Evolutionary conservation across 352 stramenopile species (phyloP).

Genomic region (Albugo laibachii): DNA sequence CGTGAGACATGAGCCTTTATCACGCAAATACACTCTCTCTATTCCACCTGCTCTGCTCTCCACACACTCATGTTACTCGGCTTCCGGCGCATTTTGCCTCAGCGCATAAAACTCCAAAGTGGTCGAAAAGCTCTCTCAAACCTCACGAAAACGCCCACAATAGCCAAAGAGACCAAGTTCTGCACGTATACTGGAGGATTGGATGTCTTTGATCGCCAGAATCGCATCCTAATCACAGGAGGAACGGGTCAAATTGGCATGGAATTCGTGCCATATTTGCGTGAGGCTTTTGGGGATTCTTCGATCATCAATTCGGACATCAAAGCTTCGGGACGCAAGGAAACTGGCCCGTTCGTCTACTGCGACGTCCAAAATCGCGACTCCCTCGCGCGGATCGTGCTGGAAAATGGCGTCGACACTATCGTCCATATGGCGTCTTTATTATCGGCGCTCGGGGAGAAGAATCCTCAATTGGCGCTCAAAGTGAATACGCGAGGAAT

Average conservation of each 20-base stretch:
- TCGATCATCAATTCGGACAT: constrained; percentile 73
- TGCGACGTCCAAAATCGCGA: constrained; percentile 64
- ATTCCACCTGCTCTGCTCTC: no score
- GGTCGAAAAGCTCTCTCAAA: no score
- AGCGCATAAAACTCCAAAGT: no score
- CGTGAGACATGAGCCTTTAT: no score
- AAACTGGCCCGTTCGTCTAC: constrained; percentile 46
- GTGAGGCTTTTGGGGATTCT: constrained; percentile 30
- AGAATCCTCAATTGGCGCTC: constrained; percentile 76
- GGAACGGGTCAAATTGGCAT: constrained; percentile 74
- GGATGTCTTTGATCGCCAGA: constrained; percentile 20
- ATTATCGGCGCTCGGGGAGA: constrained; percentile 78
- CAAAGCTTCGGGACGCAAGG: constrained; percentile 25
- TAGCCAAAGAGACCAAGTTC: constrained; percentile 8
- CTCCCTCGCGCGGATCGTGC: constrained; percentile 55
- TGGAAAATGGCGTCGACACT: constrained; percentile 74
- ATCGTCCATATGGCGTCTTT: constrained; percentile 85
- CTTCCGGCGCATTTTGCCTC: no score
- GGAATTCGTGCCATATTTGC: constrained; percentile 67
- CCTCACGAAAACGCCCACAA: background rate
- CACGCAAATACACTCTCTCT: no score
- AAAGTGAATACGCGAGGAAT: constrained; percentile 78
- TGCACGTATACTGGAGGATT: constrained; percentile 28
- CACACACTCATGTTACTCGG: no score
- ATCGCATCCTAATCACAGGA: constrained; percentile 57